Evolutionary conservation across 2,329 filamentous ascomycete species (phyloP).

Genomic region (Thielaviopsis euricoi): DNA sequence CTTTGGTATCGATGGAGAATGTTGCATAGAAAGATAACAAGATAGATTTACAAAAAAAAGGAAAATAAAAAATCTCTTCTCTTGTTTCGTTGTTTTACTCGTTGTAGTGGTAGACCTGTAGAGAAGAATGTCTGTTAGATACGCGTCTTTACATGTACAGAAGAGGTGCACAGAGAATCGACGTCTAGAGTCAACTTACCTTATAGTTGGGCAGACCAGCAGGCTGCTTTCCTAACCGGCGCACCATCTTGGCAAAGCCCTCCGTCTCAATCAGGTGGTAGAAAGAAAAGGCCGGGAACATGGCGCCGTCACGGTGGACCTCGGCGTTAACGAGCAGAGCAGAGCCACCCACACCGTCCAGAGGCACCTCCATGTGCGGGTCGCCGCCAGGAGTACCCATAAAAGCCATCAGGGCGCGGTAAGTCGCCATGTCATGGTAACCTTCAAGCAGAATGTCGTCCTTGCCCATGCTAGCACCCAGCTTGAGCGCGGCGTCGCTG

Average conservation of each 20-base stretch:
- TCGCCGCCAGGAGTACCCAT: conserved; percentile 43
- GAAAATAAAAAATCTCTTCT: conserved; percentile 4
- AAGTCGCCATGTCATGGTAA: conserved; percentile 85
- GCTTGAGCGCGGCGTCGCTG: conserved; percentile 57
- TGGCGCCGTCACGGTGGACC: conserved; percentile 90
- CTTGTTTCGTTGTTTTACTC: conserved; percentile 36
- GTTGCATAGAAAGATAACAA: background rate
- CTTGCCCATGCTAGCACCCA: conserved; percentile 65
- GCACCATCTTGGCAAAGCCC: conserved; percentile 95
- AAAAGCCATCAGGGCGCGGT: conserved; percentile 79
- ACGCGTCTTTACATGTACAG: too few relatives aligned
- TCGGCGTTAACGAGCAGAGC: conserved; percentile 89
- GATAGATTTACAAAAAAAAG: background rate
- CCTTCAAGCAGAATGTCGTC: conserved; percentile 91
- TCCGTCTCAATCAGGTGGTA: conserved; percentile 97
- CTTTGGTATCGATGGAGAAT: background rate
- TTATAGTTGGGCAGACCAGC: conserved; percentile 94
- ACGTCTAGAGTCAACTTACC: conserved; percentile 40
- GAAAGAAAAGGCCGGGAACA: conserved; percentile 95
- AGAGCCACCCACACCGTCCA: conserved; percentile 90
- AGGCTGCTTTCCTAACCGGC: conserved; percentile 67
- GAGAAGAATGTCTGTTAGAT: conserved; percentile 11
- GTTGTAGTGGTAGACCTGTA: conserved; percentile 76
- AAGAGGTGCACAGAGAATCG: too few relatives aligned
- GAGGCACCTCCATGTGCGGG: conserved; percentile 45